Percentiles rank a stretch among this genome's conserved stretches.
Evolutionary conservation across 768 basidiomycete genomes (phyloP).

Genomic region (Lactarius hatsudake): DNA sequence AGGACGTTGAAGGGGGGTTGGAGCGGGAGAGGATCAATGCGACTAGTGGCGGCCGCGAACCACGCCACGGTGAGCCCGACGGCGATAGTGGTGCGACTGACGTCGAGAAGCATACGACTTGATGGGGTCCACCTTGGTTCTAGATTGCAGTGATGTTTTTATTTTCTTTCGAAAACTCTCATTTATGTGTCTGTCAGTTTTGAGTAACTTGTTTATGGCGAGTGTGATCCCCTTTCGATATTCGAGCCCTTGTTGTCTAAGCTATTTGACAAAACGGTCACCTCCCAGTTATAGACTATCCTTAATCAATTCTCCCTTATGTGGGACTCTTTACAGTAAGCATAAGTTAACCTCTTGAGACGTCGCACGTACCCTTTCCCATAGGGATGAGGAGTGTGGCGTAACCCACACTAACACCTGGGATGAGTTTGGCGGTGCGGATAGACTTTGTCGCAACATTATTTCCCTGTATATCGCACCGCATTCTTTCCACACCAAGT

Average conservation of each 20-base stretch:
- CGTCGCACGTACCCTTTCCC: too few species aligned
- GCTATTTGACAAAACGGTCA: background rate
- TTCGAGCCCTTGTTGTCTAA: background rate
- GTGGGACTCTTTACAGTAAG: too few species aligned
- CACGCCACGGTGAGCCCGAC: constrained; percentile 15
- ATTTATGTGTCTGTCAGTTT: background rate
- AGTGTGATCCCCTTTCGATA: background rate
- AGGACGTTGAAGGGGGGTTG: constrained; percentile 22
- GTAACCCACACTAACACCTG: too few species aligned
- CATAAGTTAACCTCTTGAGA: too few species aligned
- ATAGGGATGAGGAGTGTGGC: too few species aligned
- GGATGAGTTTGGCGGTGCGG: too few species aligned
- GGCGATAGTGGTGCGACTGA: constrained; percentile 9
- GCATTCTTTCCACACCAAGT: too few species aligned
- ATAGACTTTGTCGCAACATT: too few species aligned
- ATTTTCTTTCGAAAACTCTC: background rate
- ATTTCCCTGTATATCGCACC: too few species aligned
- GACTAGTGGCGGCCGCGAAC: constrained; percentile 25
- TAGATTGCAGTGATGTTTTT: background rate
- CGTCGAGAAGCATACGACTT: constrained; percentile 3
- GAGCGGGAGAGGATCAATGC: constrained; percentile 25
- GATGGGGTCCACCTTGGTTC: background rate
- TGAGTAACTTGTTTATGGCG: background rate
- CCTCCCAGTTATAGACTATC: too few species aligned
- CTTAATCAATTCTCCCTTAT: too few species aligned